These are phyloP conservation scores for Sinapis alba DNA, from an alignment of 441 rosid genomes.

Conservation along the genomic window DNA sequence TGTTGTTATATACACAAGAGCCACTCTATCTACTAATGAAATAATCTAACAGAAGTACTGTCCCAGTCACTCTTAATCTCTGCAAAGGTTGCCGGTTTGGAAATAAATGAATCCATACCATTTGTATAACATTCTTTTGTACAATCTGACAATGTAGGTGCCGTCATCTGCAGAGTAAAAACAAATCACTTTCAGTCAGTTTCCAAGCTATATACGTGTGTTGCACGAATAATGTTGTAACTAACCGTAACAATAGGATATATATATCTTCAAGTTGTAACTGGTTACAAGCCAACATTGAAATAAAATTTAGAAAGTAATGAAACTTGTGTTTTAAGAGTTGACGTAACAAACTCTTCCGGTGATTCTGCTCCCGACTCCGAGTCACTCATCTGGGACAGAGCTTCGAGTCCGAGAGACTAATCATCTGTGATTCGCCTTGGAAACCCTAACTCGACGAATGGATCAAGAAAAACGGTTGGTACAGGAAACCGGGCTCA, in stretches of 20 bases:
- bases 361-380: neutral
- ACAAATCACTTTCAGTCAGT: neutral
- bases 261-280: neutral
- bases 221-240: neutral
- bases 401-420: neutral
- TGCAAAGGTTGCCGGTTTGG: constrained; percentile 72
- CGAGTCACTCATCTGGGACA: neutral
- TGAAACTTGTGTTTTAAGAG: neutral
- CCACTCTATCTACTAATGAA: neutral
- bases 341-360: neutral
- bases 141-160: constrained; percentile 79
- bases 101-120: constrained; percentile 86
- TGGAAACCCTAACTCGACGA: neutral
- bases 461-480: neutral
- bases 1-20: neutral
- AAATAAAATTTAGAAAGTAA: neutral
- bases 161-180: constrained; percentile 65
- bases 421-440: neutral
- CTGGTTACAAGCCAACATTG: neutral
- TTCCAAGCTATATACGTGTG: neutral
- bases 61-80: constrained; percentile 57
- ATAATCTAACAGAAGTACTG: constrained; percentile 43
- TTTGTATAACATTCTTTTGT: constrained; percentile 75
- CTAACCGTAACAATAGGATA: neutral
- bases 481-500: neutral